Evolutionary conservation across 1,284 basidiomycete genomes (phyloP).

Genomic region (Pulveroboletus sp.): DNA sequence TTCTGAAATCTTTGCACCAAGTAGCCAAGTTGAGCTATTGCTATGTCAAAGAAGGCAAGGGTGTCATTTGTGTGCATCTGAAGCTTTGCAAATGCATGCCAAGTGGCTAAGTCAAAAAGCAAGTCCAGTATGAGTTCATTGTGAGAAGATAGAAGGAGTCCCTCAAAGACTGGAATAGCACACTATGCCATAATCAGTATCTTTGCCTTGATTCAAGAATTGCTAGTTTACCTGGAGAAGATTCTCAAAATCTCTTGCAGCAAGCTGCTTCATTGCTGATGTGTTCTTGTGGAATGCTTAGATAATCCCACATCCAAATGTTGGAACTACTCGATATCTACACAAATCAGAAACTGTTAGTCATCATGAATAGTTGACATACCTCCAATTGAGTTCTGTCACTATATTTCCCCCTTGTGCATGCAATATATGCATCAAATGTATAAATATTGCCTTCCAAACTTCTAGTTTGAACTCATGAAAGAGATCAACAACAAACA

Average conservation of each 20-base stretch:
- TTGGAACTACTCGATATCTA: conserved; percentile 4
- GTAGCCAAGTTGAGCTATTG: not conserved
- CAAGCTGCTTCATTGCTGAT: conserved; percentile 17
- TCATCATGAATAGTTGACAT: not conserved
- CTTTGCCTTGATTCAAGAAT: not conserved
- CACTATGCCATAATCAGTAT: not conserved
- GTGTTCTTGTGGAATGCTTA: conserved; percentile 15
- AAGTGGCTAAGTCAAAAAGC: conserved; percentile 21
- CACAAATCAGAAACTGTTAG: not conserved
- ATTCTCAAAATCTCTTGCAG: conserved; percentile 21
- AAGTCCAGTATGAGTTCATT: conserved; percentile 18
- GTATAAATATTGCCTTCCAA: conserved; percentile 27
- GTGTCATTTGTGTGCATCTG: conserved; percentile 28
- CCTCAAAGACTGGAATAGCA: conserved; percentile 37
- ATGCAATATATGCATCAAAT: conserved; percentile 25
- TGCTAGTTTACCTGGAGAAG: conserved; percentile 34
- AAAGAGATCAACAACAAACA: not conserved
- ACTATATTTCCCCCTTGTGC: not conserved
- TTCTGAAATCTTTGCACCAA: not conserved
- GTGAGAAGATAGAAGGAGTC: conserved; percentile 29
- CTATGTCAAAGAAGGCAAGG: not conserved
- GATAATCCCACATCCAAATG: conserved; percentile 10
- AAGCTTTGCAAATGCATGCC: conserved; percentile 40
- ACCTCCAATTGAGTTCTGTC: conserved; percentile 15
- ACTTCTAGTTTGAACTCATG: conserved; percentile 8